These are phyloP conservation scores for Saussurea involucrata DNA, from an alignment of 129 eudicot species.

Conservation along the genomic window DNA sequence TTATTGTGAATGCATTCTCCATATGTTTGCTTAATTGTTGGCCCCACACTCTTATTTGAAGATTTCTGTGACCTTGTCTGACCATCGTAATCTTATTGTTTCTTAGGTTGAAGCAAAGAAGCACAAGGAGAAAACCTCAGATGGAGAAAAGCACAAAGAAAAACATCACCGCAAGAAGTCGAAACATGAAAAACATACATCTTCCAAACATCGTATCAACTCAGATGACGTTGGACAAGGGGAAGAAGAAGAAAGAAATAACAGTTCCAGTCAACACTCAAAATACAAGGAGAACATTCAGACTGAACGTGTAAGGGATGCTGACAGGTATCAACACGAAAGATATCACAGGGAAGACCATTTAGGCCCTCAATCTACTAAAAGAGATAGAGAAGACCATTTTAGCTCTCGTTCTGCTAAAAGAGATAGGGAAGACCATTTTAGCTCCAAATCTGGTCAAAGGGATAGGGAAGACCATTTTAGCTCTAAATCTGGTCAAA, in stretches of 20 bases:
- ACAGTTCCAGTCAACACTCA: constrained; percentile 26
- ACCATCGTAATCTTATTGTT: constrained; percentile 1
- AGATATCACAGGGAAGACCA: background rate
- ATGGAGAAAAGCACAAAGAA: constrained; percentile 32
- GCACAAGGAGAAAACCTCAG: constrained; percentile 43
- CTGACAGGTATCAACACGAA: constrained; percentile 12
- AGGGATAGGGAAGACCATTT: background rate
- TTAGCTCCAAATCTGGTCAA: background rate
- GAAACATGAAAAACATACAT: constrained; percentile 48
- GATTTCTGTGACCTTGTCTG: background rate
- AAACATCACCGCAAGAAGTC: constrained; percentile 51
- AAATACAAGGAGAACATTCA: constrained; percentile 26
- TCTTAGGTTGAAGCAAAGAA: constrained; percentile 72
- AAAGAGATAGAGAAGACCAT: background rate
- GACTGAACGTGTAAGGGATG: constrained; percentile 7
- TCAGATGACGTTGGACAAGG: constrained; percentile 27
- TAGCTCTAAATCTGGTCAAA: constrained; percentile 11
- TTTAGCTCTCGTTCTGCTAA: background rate
- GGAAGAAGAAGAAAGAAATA: constrained; percentile 29
- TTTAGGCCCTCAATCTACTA: too few species aligned
- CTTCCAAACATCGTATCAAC: constrained; percentile 42
- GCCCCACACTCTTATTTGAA: too few species aligned
- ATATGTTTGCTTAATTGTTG: background rate
- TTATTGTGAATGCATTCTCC: background rate
- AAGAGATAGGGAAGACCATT: background rate